Conservation (phyloP, 441 rosid genomes). For the Euphorbia schlechtendalii region DNA sequence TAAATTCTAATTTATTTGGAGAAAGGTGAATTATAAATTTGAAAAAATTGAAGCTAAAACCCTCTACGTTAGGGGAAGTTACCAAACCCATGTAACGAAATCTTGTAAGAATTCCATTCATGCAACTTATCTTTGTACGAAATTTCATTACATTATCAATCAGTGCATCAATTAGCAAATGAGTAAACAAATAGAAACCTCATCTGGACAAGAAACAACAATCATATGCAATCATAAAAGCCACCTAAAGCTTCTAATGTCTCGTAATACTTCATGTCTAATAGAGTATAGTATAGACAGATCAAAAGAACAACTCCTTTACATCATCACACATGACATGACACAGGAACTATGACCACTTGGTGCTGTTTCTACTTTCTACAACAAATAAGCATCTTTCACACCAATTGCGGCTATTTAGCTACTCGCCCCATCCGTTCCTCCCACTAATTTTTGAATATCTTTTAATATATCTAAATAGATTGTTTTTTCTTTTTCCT, state of each 20-base stretch:
- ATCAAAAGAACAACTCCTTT: background rate
- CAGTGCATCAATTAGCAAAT: background rate
- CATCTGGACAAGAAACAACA: background rate
- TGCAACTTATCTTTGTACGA: background rate
- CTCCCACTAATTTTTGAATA: slow-evolving; percentile 4
- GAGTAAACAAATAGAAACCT: background rate
- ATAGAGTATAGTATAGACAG: background rate
- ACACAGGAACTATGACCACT: background rate
- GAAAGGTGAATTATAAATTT: no score
- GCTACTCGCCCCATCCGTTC: slow-evolving; percentile 14
- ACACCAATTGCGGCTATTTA: background rate
- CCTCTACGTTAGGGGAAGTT: no score
- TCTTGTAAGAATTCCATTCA: background rate
- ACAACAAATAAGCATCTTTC: background rate
- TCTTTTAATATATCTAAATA: slow-evolving; percentile 18
- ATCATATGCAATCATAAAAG: no score
- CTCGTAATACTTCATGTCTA: background rate
- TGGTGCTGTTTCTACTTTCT: background rate
- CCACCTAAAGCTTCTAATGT: background rate
- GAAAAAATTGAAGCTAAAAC: no score
- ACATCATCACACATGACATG: background rate
- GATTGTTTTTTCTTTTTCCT: no score
- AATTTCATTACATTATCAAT: background rate
- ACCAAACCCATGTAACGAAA: no score
- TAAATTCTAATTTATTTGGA: no score